Percentiles rank a stretch among this genome's conserved stretches.
phyloP scores from a whole-genome alignment of 2,329 filamentous ascomycete species.

The Aspergillus brasiliensis region DNA sequence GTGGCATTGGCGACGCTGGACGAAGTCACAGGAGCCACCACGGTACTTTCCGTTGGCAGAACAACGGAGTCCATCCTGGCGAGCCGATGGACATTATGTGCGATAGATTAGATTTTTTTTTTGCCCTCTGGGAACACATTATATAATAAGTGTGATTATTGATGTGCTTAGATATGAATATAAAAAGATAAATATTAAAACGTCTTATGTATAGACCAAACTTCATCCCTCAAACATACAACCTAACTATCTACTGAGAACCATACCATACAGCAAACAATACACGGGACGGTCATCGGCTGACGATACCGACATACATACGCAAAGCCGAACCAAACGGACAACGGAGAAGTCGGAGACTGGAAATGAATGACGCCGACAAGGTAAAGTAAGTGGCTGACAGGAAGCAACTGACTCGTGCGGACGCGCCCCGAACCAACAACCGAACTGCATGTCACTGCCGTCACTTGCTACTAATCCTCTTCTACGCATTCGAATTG shows the following conservation, averaged over 20 bases:
- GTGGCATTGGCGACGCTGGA: constrained; percentile 39
- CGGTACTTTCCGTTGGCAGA: constrained; percentile 33
- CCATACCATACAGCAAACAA: neutral
- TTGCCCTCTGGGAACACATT: too few species aligned
- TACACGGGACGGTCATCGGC: neutral
- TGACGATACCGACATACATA: constrained; percentile 2
- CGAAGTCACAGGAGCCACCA: constrained; percentile 12
- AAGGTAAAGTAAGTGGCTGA: neutral
- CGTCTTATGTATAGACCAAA: neutral
- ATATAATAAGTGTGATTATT: too few species aligned
- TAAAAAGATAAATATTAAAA: too few species aligned
- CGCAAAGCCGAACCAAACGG: neutral
- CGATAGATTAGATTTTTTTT: constrained; percentile 1
- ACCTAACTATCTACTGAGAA: neutral
- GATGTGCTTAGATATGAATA: too few species aligned
- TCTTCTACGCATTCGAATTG: too few species aligned
- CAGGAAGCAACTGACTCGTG: neutral
- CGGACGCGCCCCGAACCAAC: neutral
- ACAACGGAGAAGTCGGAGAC: too few species aligned
- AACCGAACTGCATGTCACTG: too few species aligned
- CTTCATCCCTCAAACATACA: neutral
- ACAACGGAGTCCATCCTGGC: constrained; percentile 3
- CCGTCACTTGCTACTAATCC: too few species aligned
- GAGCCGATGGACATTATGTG: neutral
- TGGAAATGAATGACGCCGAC: too few species aligned